Percentiles rank a stretch among this genome's conserved stretches.
These are phyloP conservation scores for Glycine latifolia DNA, from an alignment of 306 rosid species.

Conservation along the genomic window DNA sequence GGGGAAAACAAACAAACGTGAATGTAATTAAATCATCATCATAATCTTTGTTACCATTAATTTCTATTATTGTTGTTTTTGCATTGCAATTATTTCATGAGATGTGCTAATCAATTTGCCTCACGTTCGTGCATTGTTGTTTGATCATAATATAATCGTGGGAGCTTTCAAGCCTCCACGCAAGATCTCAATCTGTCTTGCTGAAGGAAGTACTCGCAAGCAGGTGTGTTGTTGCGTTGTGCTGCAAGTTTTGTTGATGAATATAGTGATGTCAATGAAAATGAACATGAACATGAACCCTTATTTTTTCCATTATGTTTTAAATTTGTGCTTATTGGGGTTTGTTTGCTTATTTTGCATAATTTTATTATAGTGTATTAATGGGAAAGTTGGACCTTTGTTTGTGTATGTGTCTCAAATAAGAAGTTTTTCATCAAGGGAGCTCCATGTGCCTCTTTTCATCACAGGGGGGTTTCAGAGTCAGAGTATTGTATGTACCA, in stretches of 20 bases:
- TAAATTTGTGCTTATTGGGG: neutral
- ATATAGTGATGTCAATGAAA: neutral
- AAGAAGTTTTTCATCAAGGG: too few species aligned
- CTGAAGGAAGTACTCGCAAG: slow-evolving; percentile 48
- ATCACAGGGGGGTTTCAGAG: neutral
- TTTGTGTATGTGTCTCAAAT: neutral
- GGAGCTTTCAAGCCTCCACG: slow-evolving; percentile 52
- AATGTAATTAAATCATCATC: neutral
- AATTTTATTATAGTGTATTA: neutral
- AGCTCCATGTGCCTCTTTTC: neutral
- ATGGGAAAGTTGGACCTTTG: neutral
- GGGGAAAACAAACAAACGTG: slow-evolving; percentile 2
- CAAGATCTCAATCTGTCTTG: slow-evolving; percentile 44
- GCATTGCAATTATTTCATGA: neutral
- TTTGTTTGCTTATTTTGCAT: neutral
- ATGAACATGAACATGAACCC: neutral
- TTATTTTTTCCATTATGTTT: neutral
- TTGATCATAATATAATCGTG: slow-evolving; percentile 48
- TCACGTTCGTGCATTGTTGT: neutral
- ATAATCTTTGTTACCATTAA: neutral
- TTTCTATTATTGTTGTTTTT: neutral
- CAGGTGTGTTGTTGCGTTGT: slow-evolving; percentile 35
- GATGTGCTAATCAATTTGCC: slow-evolving; percentile 4
- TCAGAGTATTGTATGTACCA: neutral
- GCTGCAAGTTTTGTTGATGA: neutral